These are phyloP conservation scores for Backusella liffmaniae DNA, from an alignment of 192 early-diverging fungal species.

Conservation along the genomic window DNA sequence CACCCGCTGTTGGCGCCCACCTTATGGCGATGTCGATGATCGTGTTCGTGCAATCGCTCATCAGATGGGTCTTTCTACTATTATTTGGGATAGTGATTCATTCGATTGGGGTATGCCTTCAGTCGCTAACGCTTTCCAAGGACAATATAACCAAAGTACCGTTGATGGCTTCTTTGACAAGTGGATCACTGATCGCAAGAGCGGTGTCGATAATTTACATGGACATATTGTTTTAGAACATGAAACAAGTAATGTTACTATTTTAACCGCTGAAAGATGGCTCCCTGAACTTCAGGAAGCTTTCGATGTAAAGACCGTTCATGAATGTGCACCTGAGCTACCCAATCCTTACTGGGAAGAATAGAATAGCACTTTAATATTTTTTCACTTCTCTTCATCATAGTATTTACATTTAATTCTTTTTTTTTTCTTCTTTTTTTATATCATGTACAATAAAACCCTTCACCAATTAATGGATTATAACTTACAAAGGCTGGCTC, in stretches of 20 bases:
- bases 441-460: neutral
- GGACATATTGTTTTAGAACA: slow-evolving; percentile 43
- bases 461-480: neutral
- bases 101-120: slow-evolving; percentile 40
- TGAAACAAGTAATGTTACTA: slow-evolving; percentile 37
- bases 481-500: neutral
- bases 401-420: neutral
- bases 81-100: slow-evolving; percentile 29
- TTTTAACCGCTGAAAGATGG: slow-evolving; percentile 38
- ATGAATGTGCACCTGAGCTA: slow-evolving; percentile 34
- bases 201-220: slow-evolving; percentile 14
- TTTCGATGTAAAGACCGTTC: slow-evolving; percentile 36
- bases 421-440: neutral
- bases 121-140: slow-evolving; percentile 7
- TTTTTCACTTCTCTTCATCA: neutral
- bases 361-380: neutral
- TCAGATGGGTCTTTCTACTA: slow-evolving; percentile 45
- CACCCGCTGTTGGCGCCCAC: slow-evolving; percentile 55
- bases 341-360: slow-evolving; percentile 40
- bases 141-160: slow-evolving; percentile 10
- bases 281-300: slow-evolving; percentile 36
- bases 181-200: slow-evolving; percentile 18
- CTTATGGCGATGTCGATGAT: slow-evolving; percentile 73
- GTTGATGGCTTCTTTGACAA: slow-evolving; percentile 21
- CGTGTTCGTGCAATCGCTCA: slow-evolving; percentile 62